Conservation (phyloP, 441 rosid genomes). For the Cnidoscolus chayamansa region DNA sequence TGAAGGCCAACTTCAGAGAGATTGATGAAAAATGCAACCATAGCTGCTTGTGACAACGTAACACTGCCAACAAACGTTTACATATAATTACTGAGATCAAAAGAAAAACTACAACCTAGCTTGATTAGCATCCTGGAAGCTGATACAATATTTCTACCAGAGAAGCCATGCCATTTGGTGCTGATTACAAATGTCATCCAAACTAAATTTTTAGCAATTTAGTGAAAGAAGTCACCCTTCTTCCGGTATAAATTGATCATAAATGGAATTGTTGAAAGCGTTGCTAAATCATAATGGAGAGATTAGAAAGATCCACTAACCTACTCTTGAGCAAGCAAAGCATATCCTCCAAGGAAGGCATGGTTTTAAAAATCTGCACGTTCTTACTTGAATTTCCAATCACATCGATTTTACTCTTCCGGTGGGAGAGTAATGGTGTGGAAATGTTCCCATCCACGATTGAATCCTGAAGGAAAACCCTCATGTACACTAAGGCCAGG, state of each 20-base stretch:
- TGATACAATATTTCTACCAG: no score
- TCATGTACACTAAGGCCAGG: conserved; percentile 54
- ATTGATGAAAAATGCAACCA: conserved; percentile 65
- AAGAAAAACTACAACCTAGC: neutral
- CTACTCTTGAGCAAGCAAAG: conserved; percentile 57
- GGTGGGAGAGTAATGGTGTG: conserved; percentile 40
- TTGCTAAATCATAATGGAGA: no score
- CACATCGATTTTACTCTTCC: conserved; percentile 30
- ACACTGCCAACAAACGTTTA: conserved; percentile 35
- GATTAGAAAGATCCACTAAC: conserved; percentile 25
- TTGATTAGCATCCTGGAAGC: no score
- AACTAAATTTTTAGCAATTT: no score
- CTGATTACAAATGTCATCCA: no score
- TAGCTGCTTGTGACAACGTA: conserved; percentile 65
- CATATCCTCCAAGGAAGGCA: conserved; percentile 57
- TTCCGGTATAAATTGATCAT: no score
- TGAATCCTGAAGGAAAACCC: conserved; percentile 65
- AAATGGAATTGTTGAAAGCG: no score
- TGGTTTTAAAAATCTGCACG: conserved; percentile 35
- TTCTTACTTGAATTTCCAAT: conserved; percentile 28
- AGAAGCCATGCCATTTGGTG: no score
- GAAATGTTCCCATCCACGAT: conserved; percentile 29
- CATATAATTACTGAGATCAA: neutral
- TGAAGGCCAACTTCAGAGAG: conserved; percentile 76
- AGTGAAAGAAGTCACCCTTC: no score